Conservation (phyloP, 805 yeast genomes). For the Saccharomycopsis fodiens region DNA sequence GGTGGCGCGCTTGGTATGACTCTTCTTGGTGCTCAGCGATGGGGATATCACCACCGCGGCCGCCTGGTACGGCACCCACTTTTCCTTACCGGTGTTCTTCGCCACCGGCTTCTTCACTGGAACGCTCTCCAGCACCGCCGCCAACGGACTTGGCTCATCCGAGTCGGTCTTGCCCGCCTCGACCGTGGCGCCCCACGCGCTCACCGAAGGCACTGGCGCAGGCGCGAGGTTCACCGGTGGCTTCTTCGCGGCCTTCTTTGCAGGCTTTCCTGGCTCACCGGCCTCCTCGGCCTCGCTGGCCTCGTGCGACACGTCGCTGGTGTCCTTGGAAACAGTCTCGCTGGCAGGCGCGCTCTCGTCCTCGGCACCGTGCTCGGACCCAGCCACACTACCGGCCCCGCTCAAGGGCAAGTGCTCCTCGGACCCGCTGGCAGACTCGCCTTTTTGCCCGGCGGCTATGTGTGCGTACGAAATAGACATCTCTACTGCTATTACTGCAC, state of each 20-base stretch:
- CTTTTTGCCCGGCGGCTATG: conserved; percentile 16
- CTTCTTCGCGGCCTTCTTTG: conserved; percentile 5
- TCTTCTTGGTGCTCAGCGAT: conserved; percentile 2
- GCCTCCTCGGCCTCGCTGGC: background rate
- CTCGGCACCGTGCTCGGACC: background rate
- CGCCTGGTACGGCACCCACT: conserved; percentile 68
- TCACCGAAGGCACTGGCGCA: conserved; percentile 56
- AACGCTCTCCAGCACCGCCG: conserved; percentile 6
- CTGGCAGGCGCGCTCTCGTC: background rate
- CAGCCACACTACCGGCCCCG: conserved; percentile 1
- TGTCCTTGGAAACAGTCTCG: background rate
- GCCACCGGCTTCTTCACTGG: conserved; percentile 23
- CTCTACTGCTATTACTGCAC: background rate
- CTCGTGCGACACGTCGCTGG: background rate
- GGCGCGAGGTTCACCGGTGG: conserved; percentile 35
- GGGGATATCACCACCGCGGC: conserved; percentile 31
- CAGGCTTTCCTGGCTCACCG: conserved; percentile 3
- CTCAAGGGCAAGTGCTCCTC: background rate
- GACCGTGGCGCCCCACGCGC: conserved; percentile 47
- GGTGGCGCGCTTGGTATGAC: conserved; percentile 11
- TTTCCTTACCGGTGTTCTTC: conserved; percentile 41
- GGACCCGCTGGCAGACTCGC: background rate
- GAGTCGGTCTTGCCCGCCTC: conserved; percentile 18
- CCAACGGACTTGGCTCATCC: conserved; percentile 13
- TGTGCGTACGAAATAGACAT: conserved; percentile 18